phyloP scores from a whole-genome alignment of 305 asterid species.

The Fraxinus baroniana region DNA sequence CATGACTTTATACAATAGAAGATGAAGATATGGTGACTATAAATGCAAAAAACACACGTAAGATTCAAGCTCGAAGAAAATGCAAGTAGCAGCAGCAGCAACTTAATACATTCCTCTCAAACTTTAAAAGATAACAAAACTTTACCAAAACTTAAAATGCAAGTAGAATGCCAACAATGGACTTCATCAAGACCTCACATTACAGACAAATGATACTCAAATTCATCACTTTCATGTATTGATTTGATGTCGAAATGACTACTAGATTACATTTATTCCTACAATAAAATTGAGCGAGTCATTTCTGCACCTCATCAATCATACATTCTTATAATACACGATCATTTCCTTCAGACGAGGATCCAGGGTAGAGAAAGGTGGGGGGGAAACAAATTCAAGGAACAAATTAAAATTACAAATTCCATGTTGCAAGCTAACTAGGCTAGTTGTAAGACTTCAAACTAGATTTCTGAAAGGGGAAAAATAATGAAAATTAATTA shows the following conservation, averaged over 20 bases:
- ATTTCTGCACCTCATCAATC: constrained; percentile 7
- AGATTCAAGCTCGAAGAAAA: not conserved
- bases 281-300: not conserved
- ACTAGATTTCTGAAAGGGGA: constrained; percentile 18
- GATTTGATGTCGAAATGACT: not conserved
- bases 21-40: not conserved
- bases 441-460: constrained; percentile 26
- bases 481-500: not conserved
- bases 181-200: not conserved
- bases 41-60: not conserved
- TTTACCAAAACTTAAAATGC: not conserved
- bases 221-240: not conserved
- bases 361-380: not conserved
- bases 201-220: not conserved
- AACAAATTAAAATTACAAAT: constrained; percentile 9
- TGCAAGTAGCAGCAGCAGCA: not conserved
- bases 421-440: constrained; percentile 32
- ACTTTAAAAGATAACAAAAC: not conserved
- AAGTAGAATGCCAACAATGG: not conserved
- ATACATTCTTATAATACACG: constrained; percentile 23
- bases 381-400: not conserved
- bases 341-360: constrained; percentile 22
- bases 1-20: not conserved
- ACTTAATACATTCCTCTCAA: not conserved
- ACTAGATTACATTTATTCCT: not conserved